Conservation (phyloP, 768 basidiomycete species). For the Pulveroboletus ravenelii region DNA sequence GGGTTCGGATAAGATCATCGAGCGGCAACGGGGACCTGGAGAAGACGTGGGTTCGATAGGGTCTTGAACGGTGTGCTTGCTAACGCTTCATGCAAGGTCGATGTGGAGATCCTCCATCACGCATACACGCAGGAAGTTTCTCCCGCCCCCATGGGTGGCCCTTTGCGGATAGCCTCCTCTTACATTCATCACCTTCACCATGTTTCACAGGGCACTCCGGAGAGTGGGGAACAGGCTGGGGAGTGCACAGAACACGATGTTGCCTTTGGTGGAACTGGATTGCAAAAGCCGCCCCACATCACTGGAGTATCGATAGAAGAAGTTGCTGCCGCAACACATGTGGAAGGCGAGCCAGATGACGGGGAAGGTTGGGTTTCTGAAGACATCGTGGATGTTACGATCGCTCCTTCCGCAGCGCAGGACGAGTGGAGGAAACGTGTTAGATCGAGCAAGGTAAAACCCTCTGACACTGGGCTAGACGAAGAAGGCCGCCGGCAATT, state of each 20-base stretch:
- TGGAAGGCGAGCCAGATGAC: constrained; percentile 31
- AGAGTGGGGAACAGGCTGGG: constrained; percentile 23
- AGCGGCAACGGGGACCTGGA: constrained; percentile 52
- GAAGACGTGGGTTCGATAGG: constrained; percentile 53
- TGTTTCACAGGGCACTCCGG: constrained; percentile 14
- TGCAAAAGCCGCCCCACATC: constrained; percentile 3
- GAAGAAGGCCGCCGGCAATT: constrained; percentile 13
- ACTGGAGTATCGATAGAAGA: constrained; percentile 2
- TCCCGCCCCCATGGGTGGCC: background rate
- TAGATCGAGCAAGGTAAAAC: constrained; percentile 20
- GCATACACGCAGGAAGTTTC: constrained; percentile 22
- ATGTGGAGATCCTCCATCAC: constrained; percentile 58
- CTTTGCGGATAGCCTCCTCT: constrained; percentile 3
- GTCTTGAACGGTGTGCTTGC: constrained; percentile 2
- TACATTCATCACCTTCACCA: constrained; percentile 16
- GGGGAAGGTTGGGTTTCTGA: constrained; percentile 70
- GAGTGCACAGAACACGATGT: constrained; percentile 14
- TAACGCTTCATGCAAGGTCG: constrained; percentile 41
- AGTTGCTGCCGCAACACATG: background rate
- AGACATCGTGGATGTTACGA: constrained; percentile 29
- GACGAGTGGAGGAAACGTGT: constrained; percentile 22
- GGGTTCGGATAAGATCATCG: constrained; percentile 62
- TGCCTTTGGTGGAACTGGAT: constrained; percentile 14
- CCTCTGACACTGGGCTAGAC: background rate
- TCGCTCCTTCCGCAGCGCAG: constrained; percentile 5